These are phyloP conservation scores for Tricholomella constricta DNA, from an alignment of 768 basidiomycete genomes.

Conservation along the genomic window DNA sequence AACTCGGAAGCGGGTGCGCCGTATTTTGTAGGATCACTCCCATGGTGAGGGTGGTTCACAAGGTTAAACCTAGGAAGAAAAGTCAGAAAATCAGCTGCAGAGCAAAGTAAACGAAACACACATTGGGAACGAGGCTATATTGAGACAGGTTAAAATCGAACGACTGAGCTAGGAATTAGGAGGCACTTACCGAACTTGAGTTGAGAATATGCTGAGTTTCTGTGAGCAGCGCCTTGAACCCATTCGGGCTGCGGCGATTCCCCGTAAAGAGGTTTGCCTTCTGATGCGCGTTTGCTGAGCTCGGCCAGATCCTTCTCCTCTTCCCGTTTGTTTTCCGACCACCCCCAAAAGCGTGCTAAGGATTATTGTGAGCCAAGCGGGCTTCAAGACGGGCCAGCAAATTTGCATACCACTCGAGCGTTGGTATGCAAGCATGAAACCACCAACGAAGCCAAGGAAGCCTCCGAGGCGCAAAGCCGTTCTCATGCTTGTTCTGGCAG, in stretches of 20 bases:
- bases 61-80: constrained; percentile 82
- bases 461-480: constrained; percentile 56
- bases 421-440: constrained; percentile 93
- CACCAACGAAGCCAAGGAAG: constrained; percentile 82
- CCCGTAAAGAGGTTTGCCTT: constrained; percentile 88
- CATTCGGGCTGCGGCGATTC: constrained; percentile 78
- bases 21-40: constrained; percentile 84
- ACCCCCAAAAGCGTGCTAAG: constrained; percentile 92
- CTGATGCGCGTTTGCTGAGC: constrained; percentile 67
- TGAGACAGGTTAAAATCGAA: constrained; percentile 11
- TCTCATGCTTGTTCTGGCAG: constrained; percentile 37
- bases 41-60: constrained; percentile 88
- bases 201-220: constrained; percentile 92
- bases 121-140: constrained; percentile 74
- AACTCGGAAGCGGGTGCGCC: constrained; percentile 30
- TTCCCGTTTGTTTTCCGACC: constrained; percentile 87
- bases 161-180: constrained; percentile 3
- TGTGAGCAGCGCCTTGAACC: constrained; percentile 83
- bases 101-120: constrained; percentile 33
- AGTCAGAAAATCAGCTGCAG: constrained; percentile 3
- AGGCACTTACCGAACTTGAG: constrained; percentile 81
- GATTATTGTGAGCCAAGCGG: background rate
- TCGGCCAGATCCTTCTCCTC: constrained; percentile 77
- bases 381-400: background rate
- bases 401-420: constrained; percentile 74